Conservation (phyloP, 169 alveolate genomes). For the Sarcocystis neurona region DNA sequence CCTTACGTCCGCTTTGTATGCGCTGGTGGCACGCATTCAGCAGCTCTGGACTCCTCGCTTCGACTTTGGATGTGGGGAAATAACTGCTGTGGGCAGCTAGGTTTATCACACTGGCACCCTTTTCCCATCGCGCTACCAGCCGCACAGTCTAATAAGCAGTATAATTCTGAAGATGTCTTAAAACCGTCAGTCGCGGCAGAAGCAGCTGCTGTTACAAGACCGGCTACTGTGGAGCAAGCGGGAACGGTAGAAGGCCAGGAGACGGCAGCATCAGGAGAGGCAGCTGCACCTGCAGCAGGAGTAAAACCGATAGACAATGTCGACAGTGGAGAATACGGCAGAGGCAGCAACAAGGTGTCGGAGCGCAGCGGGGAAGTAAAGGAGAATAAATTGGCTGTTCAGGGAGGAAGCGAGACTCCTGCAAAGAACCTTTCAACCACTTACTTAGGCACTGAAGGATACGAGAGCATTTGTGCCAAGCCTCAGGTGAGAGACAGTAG, state of each 20-base stretch:
- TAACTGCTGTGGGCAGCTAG: constrained; percentile 39
- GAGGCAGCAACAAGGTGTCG: not conserved
- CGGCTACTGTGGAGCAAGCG: not conserved
- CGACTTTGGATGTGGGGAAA: constrained; percentile 36
- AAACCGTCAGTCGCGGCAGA: not conserved
- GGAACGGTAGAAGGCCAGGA: not conserved
- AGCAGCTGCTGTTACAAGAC: not conserved
- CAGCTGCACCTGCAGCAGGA: not conserved
- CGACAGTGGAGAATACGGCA: no score
- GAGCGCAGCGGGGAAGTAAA: not conserved
- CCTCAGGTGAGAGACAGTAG: not conserved
- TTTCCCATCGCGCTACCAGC: no score
- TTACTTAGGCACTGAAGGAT: not conserved
- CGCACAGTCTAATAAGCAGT: no score
- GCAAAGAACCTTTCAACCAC: not conserved
- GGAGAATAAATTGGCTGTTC: not conserved
- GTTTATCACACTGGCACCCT: constrained; percentile 24
- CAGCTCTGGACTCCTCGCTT: constrained; percentile 19
- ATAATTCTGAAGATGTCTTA: not conserved
- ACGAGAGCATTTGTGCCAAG: constrained; percentile 27
- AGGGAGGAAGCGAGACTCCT: not conserved
- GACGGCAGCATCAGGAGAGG: not conserved
- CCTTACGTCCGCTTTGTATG: constrained; percentile 14
- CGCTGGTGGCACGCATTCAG: constrained; percentile 33
- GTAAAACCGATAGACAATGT: not conserved